Percentiles rank a stretch among this genome's conserved stretches.
Evolutionary conservation across 2,329 filamentous ascomycete genomes (phyloP).

Genomic region (Penicillium sp.): DNA sequence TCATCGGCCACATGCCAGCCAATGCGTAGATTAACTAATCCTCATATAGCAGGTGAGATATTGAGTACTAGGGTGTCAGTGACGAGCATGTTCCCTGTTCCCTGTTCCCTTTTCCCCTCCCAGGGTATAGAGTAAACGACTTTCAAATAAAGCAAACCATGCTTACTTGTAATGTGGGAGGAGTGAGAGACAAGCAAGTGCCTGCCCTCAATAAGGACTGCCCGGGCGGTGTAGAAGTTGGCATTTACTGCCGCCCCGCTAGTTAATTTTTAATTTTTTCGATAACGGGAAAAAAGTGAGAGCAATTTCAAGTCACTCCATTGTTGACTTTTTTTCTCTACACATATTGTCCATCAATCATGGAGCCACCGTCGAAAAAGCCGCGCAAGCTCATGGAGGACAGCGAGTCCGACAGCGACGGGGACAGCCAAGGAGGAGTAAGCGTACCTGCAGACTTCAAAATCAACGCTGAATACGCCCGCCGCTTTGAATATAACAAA

Average conservation of each 20-base stretch:
- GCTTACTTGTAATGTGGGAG: too few species aligned
- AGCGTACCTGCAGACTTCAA: slow-evolving; percentile 54
- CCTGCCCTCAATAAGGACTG: too few species aligned
- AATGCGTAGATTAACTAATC: too few species aligned
- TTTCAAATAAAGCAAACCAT: too few species aligned
- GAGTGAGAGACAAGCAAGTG: too few species aligned
- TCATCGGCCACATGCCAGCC: too few species aligned
- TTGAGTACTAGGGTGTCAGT: too few species aligned
- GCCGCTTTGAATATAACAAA: slow-evolving; percentile 93
- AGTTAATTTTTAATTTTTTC: not conserved
- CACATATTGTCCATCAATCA: slow-evolving; percentile 16
- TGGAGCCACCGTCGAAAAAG: slow-evolving; percentile 42
- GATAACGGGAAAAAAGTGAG: not conserved
- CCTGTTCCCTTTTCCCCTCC: too few species aligned
- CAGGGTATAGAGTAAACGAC: too few species aligned
- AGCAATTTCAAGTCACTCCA: not conserved
- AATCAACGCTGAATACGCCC: slow-evolving; percentile 87
- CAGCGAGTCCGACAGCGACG: slow-evolving; percentile 36
- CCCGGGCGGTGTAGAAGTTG: not conserved
- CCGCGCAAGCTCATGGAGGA: slow-evolving; percentile 39
- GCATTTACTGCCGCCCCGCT: not conserved
- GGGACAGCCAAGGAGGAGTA: slow-evolving; percentile 38
- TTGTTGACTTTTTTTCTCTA: not conserved
- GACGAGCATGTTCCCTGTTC: too few species aligned
- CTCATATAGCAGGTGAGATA: too few species aligned